Base-by-base conservation (phyloP, 1,284 basidiomycete species). In the Pholiota adiposa region DNA sequence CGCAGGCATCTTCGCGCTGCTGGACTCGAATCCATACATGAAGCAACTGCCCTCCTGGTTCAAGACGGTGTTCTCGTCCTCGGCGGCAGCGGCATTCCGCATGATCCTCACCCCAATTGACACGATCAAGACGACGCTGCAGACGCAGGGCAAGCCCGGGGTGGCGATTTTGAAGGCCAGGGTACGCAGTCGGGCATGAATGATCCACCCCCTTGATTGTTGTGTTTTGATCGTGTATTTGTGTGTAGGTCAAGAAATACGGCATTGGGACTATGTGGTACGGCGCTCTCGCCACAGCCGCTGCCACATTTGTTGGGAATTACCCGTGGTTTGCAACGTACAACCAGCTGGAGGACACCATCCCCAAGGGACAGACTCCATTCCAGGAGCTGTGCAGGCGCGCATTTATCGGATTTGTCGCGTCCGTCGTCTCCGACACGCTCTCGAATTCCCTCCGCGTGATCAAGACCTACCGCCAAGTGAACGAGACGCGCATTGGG, bases 381-480 rank as follows among this genome's bases (percentile, higher is more conserved):
- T 18, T 84, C 0, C 77, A 87, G 66, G 88, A 85, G 64, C 83
- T 96, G 21, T 61, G 77, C 1, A 86, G 94, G 14, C 90, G 93
- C 56, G 94, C 93, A 0, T 85, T 94, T 72, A 96, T 96, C 64
- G 94, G 94, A 0, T 96, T 96, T 71, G 80, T 77, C 41, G 92
- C 94, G 0, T 93, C 92, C 2, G 79, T 95, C 53, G 79, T 88
- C 3, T 94, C 92, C 9, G 94, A 96, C 70, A 90, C 88, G 0
- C 70, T 92, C 49, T 93, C 90, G 54, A 96, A 97, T 77, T 93
- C 89, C 4, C 77, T 97, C 1, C 85, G 93, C n/a, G 94, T 97
- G 3, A 77, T 97, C 69, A 97, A 96, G 81, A 96, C 94, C 0
- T 96, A 96, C 75, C 80, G 94, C n/a, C 94, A 97, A 72, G 92